Base-by-base conservation (phyloP, 2,329 filamentous ascomycete species). In the Ophiostoma perfectum region DNA sequence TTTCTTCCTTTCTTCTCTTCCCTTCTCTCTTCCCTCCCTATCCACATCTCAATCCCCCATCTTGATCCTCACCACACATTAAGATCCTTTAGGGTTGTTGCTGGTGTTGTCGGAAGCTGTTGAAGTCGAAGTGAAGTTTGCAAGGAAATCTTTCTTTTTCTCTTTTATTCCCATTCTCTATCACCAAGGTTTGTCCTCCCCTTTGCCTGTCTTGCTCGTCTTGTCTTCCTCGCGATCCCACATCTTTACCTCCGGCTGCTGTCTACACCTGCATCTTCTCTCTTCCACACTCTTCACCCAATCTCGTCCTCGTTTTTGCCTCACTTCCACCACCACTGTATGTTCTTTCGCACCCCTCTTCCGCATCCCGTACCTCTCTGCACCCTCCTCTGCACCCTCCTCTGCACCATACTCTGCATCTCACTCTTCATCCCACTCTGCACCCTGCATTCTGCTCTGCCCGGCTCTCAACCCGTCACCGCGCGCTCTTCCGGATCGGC, bases 31-130 rank as follows among this genome's bases (percentile, higher is more conserved):
- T 63, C 70, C 67, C 68, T 64, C 66, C 66, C 68, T 63, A 64
- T 63, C 72, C 72, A 72, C 72, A 71, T 70, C 65, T 55, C 66
- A 44, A 63, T 65, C 69, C 69, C 68, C 66, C 64, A 58, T 58
- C 65, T 68, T 70, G 68, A 64, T 64, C 68, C 44, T 70, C 70
- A 70, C 69, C 65, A 52, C 41, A 66, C 63, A 64, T 65, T 67
- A 60, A 45, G 55, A 69, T 47, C 41, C 70, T 68, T 60, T 70
- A 55, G 70, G 71, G 72, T 71, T 70, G 72, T 73, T 71, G 72
- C 71, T 55, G 72, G 71, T 71, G 72, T 71, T 70, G 72, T 72
- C 68, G 72, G 71, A 72, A 72, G 72, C 71, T 70, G 71, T 71
- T 69, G 70, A 64, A 55, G 73, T 67, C 69, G 72, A 71, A 70